Percentiles rank a stretch among this genome's conserved stretches.
Evolutionary conservation across 345 rosid genomes (phyloP).

Genomic region (Salix udensis): DNA sequence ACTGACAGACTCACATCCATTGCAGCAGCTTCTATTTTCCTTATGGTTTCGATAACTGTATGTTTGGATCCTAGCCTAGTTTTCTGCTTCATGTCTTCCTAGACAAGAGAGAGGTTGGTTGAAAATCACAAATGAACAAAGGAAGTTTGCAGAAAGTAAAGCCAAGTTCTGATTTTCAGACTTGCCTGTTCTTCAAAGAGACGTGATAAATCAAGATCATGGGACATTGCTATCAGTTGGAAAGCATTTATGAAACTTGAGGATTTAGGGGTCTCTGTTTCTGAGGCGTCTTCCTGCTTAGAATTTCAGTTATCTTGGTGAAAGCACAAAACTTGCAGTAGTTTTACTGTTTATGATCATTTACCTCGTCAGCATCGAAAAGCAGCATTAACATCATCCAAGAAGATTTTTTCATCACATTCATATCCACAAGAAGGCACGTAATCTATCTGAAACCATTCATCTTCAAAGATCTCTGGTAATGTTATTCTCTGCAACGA

Average conservation of each 20-base stretch:
- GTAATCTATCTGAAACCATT: slow-evolving; percentile 74
- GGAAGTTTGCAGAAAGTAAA: not conserved
- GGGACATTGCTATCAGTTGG: slow-evolving; percentile 87
- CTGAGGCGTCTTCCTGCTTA: slow-evolving; percentile 50
- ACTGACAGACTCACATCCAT: slow-evolving; percentile 53
- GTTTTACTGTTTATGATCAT: slow-evolving; percentile 7
- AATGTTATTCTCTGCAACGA: slow-evolving; percentile 56
- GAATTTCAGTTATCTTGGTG: slow-evolving; percentile 13
- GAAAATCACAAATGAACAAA: slow-evolving; percentile 4
- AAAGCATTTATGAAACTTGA: slow-evolving; percentile 87
- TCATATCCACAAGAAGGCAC: slow-evolving; percentile 43
- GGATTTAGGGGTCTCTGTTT: slow-evolving; percentile 39
- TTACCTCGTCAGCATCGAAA: slow-evolving; percentile 59
- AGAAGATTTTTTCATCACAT: slow-evolving; percentile 30
- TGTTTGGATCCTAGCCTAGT: slow-evolving; percentile 67
- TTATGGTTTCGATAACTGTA: slow-evolving; percentile 62
- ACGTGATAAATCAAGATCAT: slow-evolving; percentile 87
- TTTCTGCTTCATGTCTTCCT: slow-evolving; percentile 67
- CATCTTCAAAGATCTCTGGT: slow-evolving; percentile 63
- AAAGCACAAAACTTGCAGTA: not conserved
- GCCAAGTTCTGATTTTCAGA: slow-evolving; percentile 4
- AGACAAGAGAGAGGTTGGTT: slow-evolving; percentile 1
- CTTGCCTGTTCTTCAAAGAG: slow-evolving; percentile 80
- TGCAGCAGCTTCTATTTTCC: slow-evolving; percentile 83
- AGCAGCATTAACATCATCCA: slow-evolving; percentile 55